Evolutionary conservation across 2,329 filamentous ascomycete species (phyloP).

Genomic region (Colletotrichum sp.): DNA sequence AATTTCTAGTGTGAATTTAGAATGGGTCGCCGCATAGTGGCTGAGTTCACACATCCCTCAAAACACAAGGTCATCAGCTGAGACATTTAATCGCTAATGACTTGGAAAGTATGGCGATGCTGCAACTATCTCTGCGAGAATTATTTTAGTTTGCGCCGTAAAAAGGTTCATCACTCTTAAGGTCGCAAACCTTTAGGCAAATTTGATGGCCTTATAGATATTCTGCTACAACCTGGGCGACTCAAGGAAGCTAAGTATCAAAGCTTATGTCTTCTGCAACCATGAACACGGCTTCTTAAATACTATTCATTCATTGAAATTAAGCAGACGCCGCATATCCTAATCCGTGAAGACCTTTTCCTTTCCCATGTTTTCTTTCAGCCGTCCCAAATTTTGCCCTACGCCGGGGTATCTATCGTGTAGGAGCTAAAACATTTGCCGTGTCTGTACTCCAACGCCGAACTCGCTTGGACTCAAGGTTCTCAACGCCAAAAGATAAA

Average conservation of each 20-base stretch:
- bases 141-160: neutral
- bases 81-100: neutral
- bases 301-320: neutral
- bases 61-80: neutral
- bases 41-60: neutral
- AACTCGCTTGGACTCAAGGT: neutral
- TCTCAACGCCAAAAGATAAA: neutral
- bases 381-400: neutral
- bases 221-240: neutral
- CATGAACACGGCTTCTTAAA: neutral
- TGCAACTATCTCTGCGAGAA: neutral
- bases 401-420: neutral
- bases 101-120: neutral
- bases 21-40: neutral
- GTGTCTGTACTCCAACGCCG: neutral
- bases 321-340: neutral
- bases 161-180: neutral
- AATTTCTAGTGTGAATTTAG: neutral
- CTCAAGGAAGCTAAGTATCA: neutral
- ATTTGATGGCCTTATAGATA: neutral
- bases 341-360: neutral
- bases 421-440: neutral
- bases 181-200: neutral
- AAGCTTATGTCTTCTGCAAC: neutral
- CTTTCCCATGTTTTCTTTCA: neutral